phyloP scores from a whole-genome alignment of 371 early-diverging fungal genomes.

The Mucor velutinosus region DNA sequence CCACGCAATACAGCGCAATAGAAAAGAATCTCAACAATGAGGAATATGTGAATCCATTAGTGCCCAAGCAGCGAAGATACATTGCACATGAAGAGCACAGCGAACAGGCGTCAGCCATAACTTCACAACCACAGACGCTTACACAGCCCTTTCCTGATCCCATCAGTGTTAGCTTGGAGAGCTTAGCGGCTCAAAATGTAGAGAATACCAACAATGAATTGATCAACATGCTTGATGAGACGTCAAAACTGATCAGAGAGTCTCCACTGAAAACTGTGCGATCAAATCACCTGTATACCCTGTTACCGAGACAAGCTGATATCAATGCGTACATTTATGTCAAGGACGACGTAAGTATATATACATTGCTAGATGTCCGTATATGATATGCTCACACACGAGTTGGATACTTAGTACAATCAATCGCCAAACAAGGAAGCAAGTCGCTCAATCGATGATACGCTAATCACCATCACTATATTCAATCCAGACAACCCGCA shows the following conservation, averaged over 20 bases:
- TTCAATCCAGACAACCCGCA: constrained; percentile 30
- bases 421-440: neutral
- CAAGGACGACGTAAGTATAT: constrained; percentile 12
- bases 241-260: neutral
- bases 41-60: constrained; percentile 32
- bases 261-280: constrained; percentile 29
- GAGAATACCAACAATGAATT: neutral
- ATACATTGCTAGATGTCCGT: too few species aligned
- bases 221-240: constrained; percentile 2
- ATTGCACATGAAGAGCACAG: constrained; percentile 11
- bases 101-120: constrained; percentile 1
- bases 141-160: neutral
- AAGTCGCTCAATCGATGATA: neutral
- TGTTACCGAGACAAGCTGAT: constrained; percentile 24
- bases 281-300: constrained; percentile 19
- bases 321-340: constrained; percentile 9
- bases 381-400: neutral
- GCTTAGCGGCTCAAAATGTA: neutral
- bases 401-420: neutral
- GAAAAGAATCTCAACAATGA: neutral
- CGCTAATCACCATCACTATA: constrained; percentile 29
- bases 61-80: constrained; percentile 22
- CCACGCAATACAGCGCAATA: neutral
- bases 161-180: constrained; percentile 4
- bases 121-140: neutral